phyloP scores from a whole-genome alignment of 2,329 filamentous ascomycete genomes.

The Myriosclerotinia duriaeana region DNA sequence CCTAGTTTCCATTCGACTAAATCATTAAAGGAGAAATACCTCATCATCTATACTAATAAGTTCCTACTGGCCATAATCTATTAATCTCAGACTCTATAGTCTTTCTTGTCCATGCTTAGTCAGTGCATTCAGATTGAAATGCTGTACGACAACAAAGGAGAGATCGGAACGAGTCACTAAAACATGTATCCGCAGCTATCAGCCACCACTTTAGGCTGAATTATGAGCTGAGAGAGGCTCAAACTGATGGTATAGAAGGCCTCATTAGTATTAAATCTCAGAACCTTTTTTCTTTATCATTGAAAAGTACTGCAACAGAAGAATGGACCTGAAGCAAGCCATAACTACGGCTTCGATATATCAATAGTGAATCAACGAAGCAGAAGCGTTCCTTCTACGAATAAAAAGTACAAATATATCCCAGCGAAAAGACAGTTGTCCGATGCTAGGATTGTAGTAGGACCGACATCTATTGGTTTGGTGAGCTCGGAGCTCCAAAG shows the following conservation, averaged over 20 bases:
- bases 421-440: background rate
- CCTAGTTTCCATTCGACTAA: background rate
- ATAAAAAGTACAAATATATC: background rate
- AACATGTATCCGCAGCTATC: background rate
- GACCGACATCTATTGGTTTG: background rate
- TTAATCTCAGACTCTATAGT: background rate
- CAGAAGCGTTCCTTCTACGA: background rate
- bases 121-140: background rate
- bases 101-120: background rate
- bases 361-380: background rate
- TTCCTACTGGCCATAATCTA: background rate
- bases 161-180: background rate
- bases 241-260: background rate
- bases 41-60: background rate
- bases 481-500: background rate
- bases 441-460: background rate
- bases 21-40: background rate
- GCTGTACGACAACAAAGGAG: background rate
- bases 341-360: background rate
- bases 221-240: background rate
- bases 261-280: background rate
- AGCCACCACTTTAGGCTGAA: background rate
- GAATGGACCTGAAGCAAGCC: background rate
- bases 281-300: background rate
- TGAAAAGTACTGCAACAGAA: background rate